A percentile compares a stretch with the other conserved stretches of the same genome.
Conservation (phyloP, 2,329 filamentous ascomycete genomes). For the Trichoderma aggressivum region DNA sequence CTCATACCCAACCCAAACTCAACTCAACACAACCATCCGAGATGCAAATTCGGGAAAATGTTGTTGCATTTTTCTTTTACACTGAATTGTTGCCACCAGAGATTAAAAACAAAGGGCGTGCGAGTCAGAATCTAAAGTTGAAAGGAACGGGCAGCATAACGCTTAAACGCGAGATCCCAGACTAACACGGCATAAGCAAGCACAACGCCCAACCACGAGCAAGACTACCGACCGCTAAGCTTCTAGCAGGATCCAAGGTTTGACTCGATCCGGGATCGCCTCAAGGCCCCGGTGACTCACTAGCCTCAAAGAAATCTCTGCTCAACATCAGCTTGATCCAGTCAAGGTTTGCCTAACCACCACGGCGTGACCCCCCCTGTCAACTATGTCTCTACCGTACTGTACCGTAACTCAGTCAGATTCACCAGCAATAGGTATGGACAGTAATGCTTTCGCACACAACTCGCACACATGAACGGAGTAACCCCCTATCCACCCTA, state of each 20-base stretch:
- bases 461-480: no score
- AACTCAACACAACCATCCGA: background rate
- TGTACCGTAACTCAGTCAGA: no score
- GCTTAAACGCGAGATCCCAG: background rate
- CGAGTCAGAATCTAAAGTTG: background rate
- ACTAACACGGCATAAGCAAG: background rate
- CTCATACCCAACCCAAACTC: background rate
- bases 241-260: background rate
- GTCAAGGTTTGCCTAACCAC: background rate
- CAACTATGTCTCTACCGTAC: background rate
- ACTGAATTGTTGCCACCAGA: background rate
- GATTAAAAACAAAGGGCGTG: background rate
- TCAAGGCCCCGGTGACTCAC: background rate
- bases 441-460: no score
- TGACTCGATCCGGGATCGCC: background rate
- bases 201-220: background rate
- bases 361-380: background rate
- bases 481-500: background rate
- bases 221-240: background rate
- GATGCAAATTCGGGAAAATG: background rate
- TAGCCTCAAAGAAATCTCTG: conserved; percentile 3
- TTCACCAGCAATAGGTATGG: no score
- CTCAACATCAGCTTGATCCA: background rate
- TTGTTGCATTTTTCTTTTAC: background rate
- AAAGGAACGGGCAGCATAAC: background rate